phyloP scores from a whole-genome alignment of 179 eudicot genomes.

The Vitellaria paradoxa region DNA sequence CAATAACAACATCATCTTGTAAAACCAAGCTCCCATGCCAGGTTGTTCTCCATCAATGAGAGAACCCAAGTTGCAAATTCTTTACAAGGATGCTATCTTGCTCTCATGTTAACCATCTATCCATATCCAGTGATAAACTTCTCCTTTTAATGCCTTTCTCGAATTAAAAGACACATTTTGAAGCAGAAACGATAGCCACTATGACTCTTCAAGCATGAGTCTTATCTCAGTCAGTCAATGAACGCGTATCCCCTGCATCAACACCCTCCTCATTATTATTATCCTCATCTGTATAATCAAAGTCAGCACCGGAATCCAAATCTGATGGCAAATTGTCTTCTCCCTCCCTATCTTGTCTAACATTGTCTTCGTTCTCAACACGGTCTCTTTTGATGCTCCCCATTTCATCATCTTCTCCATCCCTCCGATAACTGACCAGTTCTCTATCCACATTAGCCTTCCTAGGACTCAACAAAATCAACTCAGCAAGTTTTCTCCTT shows the following conservation, averaged over 20 bases:
- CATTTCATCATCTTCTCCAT: constrained; percentile 14
- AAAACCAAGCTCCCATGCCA: background rate
- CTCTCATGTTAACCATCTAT: background rate
- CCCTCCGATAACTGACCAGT: constrained; percentile 31
- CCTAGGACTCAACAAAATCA: constrained; percentile 43
- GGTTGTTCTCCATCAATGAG: constrained; percentile 1
- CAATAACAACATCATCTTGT: background rate
- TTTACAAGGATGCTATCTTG: background rate
- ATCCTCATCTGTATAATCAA: constrained; percentile 22
- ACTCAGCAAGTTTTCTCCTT: constrained; percentile 48
- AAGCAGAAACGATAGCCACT: background rate
- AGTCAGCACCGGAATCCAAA: constrained; percentile 13
- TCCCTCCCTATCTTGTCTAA: constrained; percentile 4
- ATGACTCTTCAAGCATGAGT: background rate
- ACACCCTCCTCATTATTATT: constrained; percentile 14
- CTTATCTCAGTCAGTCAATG: constrained; percentile 13
- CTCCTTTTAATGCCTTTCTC: background rate
- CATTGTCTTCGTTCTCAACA: constrained; percentile 12
- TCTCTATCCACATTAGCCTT: constrained; percentile 29
- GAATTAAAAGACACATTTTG: background rate
- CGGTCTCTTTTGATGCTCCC: constrained; percentile 3
- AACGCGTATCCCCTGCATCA: constrained; percentile 17
- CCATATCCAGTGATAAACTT: background rate
- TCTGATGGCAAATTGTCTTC: constrained; percentile 14
- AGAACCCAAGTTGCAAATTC: background rate